These are phyloP conservation scores for Malus sylvestris DNA, from an alignment of 306 rosid species.

Conservation along the genomic window DNA sequence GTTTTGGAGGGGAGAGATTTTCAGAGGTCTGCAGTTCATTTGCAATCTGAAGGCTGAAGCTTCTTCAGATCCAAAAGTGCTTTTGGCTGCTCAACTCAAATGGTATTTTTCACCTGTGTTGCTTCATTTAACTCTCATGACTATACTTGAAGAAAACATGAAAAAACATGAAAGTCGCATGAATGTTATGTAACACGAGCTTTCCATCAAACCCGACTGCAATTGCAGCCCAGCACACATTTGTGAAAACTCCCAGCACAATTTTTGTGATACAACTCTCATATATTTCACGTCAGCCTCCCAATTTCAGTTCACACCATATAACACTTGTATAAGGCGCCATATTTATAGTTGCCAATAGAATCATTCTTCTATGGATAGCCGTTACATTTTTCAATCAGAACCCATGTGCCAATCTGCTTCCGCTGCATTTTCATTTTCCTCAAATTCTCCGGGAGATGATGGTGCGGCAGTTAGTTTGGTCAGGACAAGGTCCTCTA, in stretches of 20 bases:
- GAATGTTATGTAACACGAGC: not conserved
- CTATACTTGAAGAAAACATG: constrained; percentile 1
- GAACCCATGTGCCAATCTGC: constrained; percentile 33
- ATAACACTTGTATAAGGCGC: not conserved
- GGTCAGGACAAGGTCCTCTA: constrained; percentile 33
- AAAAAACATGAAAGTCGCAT: constrained; percentile 6
- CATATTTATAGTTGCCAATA: not conserved
- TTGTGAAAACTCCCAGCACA: constrained; percentile 10
- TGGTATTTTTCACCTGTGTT: constrained; percentile 21
- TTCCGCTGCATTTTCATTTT: constrained; percentile 25
- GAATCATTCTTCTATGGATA: constrained; percentile 24
- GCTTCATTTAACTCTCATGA: constrained; percentile 12
- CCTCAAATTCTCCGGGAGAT: constrained; percentile 40
- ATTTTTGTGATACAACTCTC: constrained; percentile 13
- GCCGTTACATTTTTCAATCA: constrained; percentile 30
- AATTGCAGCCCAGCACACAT: not conserved
- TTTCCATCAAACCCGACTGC: not conserved
- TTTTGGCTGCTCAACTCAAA: constrained; percentile 12
- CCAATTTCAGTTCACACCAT: constrained; percentile 18
- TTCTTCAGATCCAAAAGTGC: constrained; percentile 15
- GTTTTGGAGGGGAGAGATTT: not conserved
- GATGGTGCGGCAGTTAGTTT: constrained; percentile 18
- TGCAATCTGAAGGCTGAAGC: constrained; percentile 3
- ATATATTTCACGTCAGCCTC: constrained; percentile 6
- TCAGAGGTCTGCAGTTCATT: not conserved